Base-by-base conservation (phyloP, 2,329 filamentous ascomycete genomes). In the Aspergillus ustus region DNA sequence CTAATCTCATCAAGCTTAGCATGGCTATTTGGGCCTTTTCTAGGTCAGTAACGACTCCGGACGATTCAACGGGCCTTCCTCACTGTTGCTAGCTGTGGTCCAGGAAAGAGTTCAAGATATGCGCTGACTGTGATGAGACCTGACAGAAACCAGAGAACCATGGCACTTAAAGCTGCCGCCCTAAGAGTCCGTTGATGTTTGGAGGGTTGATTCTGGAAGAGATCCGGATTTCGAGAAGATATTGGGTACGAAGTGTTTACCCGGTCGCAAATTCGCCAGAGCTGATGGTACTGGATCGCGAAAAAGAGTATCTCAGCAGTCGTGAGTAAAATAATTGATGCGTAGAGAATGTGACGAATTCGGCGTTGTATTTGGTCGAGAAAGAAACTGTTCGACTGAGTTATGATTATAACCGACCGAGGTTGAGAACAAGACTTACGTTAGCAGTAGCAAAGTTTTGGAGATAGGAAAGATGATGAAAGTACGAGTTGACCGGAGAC, bases 361-460 rank as follows among this genome's bases (percentile, higher is more conserved):
- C 44, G 13, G 44, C 44, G 5, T 13, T 46, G 17, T 46, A 46
- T 46, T 46, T 46, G 17, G 44, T 46, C 44, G 17, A 46, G 44
- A 46, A 46, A 46, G 44, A 46, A 46, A 46, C 44, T 46, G 17
- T 46, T 46, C 44, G 17, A 20, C 44, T 46, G 44, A 46, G 44
- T 46, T 46, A 46, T 46, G 44, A 46, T 46, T 46, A 20, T 46
- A 46, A n/a, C 44, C 17, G 17, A 22, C 44, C 17, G 13, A 46
- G 44, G 44, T 13, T 46, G 17, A 46, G 44, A 46, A 46, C 44
- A 46, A 46, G 44, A 46, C 44, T 46, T 46, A 46, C 44, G 17
- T 46, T 46, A 46, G 44, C 44, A 46, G 44, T 13, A 46, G 44
- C 44, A 46, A 46, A 46, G 44, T 46, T 46, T 46, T 46, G 44